Conservation (phyloP, 257 asterid species). For the Fraxinus anomala region DNA sequence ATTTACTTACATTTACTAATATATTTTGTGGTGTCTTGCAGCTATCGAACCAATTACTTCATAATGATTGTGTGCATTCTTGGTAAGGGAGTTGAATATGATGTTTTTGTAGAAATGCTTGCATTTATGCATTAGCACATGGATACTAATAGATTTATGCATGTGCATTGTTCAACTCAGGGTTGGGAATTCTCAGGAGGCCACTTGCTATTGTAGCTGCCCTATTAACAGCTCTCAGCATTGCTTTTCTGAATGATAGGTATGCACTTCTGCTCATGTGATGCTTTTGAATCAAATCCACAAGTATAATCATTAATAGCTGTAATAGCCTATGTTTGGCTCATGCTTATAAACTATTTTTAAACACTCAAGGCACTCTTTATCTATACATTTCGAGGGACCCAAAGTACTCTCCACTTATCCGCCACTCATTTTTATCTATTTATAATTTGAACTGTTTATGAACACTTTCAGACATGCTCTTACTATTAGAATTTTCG, state of each 20-base stretch:
- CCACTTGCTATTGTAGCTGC: conserved; percentile 95
- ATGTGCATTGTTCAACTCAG: conserved; percentile 45
- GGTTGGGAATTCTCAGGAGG: conserved; percentile 75
- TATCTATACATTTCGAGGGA: no score
- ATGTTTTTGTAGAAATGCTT: background rate
- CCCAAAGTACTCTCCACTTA: no score
- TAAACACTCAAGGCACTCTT: no score
- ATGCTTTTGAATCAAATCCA: background rate
- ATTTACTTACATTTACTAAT: background rate
- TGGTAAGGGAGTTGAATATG: conserved; percentile 52
- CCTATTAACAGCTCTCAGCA: conserved; percentile 72
- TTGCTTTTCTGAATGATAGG: conserved; percentile 95
- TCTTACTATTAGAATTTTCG: background rate
- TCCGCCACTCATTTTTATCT: no score
- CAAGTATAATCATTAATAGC: background rate
- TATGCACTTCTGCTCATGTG: conserved; percentile 26
- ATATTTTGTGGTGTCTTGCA: conserved; percentile 38
- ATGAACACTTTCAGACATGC: no score
- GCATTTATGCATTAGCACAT: conserved; percentile 4
- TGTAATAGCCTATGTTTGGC: background rate
- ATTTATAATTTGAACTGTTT: no score
- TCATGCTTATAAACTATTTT: no score
- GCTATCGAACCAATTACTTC: conserved; percentile 96
- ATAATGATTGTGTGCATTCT: conserved; percentile 71
- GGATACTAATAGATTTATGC: conserved; percentile 16